Percentiles rank a stretch among this genome's conserved stretches.
These are phyloP conservation scores for Penicillium daleae DNA, from an alignment of 495 filamentous ascomycete species.

Conservation along the genomic window DNA sequence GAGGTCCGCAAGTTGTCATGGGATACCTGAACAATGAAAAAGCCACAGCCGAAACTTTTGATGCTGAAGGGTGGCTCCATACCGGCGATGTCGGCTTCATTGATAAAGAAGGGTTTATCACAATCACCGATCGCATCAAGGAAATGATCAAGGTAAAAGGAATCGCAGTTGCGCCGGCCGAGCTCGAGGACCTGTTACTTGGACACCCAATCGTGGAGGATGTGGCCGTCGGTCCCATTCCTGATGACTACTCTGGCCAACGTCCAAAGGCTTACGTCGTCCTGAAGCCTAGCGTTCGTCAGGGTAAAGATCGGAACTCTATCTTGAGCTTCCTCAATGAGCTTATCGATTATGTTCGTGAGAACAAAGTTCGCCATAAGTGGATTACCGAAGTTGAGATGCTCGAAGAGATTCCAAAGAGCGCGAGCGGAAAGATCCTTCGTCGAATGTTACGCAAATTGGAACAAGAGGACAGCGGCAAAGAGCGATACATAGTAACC, in stretches of 20 bases:
- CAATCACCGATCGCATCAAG: slow-evolving; percentile 71
- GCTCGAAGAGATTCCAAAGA: slow-evolving; percentile 66
- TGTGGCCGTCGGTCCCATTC: slow-evolving; percentile 59
- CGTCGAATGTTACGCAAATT: slow-evolving; percentile 57
- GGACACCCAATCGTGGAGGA: slow-evolving; percentile 62
- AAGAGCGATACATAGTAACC: slow-evolving; percentile 36
- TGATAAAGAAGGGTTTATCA: slow-evolving; percentile 55
- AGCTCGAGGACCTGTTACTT: slow-evolving; percentile 66
- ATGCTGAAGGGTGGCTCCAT: slow-evolving; percentile 62
- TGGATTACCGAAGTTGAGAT: slow-evolving; percentile 70
- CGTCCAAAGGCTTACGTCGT: slow-evolving; percentile 67
- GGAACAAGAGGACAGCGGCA: slow-evolving; percentile 24
- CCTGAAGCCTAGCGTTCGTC: slow-evolving; percentile 38
- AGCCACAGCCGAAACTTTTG: slow-evolving; percentile 63
- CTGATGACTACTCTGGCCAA: slow-evolving; percentile 66
- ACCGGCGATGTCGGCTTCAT: slow-evolving; percentile 70
- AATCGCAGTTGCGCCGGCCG: slow-evolving; percentile 70
- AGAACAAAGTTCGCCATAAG: slow-evolving; percentile 66
- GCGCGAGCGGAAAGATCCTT: slow-evolving; percentile 69
- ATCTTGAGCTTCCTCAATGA: slow-evolving; percentile 41
- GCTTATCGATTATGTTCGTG: slow-evolving; percentile 58
- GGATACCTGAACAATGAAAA: slow-evolving; percentile 59
- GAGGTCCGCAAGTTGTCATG: slow-evolving; percentile 60
- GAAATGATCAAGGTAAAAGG: slow-evolving; percentile 80
- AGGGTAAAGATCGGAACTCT: slow-evolving; percentile 23